Base-by-base conservation (phyloP, 495 filamentous ascomycete genomes). In the Aspergillus affinis region DNA sequence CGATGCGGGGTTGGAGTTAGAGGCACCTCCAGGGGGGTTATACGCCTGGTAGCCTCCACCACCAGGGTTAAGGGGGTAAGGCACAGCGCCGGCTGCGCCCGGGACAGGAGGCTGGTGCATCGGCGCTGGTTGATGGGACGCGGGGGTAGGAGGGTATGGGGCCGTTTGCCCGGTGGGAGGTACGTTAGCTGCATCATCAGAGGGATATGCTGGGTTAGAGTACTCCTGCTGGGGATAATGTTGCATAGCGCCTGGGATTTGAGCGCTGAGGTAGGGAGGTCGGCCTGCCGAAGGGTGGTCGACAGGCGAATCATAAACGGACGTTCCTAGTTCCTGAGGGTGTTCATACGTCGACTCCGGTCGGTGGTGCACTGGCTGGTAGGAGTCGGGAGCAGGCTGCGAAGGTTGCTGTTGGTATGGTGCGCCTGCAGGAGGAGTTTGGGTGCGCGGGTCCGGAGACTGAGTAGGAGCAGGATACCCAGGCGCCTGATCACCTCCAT, bases 251-350 rank as follows among this genome's bases (percentile, higher is more conserved):
- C 72, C 70, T 0, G 84, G 77, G 8, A 69, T 72, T 23, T 71
- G 64, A 4, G 73, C 71, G 30, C 71, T 69, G 9, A 81, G 78
- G 55, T 80, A 82, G 51, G 81, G 81, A 46, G 70, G 72, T 55
- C 72, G 75, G 19, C 41, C 56, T 48, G 60, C 48, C 26, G 57
- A 18, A 48, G 67, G 57, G 27, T 74, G 73, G 32, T 86, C 87
- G 45, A 90, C 82, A 19, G 91, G 91, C 6, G 89, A 90, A 67
- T 93, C 89, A 63, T 94, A 95, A 12, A 84, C 84, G 6, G 89
- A 89, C n/a, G 91, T 92, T 32, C 89, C 88, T 46, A 95, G 78
- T 78, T 95, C 91, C 71, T 93, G 91, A 1, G 91, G 90, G 49
- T 87, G 85, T 10, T 86, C 86, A 64, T 90, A 90, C 50, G 85